Evolutionary conservation across 2,329 filamentous ascomycete genomes (phyloP).

Genomic region (Colletotrichum theobromicola): DNA sequence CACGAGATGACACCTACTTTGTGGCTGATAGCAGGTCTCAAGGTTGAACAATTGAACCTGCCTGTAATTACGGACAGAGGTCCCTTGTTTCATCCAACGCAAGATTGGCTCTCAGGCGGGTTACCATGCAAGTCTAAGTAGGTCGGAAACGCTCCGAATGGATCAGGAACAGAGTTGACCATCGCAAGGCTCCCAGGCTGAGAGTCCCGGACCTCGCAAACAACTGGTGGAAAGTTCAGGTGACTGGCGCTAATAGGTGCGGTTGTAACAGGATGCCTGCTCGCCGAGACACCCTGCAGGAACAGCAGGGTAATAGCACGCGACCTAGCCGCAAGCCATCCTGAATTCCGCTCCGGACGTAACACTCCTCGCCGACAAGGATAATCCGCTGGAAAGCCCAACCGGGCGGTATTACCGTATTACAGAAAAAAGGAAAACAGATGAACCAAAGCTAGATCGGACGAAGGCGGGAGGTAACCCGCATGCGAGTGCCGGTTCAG

Average conservation of each 20-base stretch:
- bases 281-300: not conserved
- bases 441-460: not conserved
- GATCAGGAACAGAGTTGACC: not conserved
- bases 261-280: not conserved
- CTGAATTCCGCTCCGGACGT: not conserved
- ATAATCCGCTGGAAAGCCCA: not conserved
- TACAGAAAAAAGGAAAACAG: not conserved
- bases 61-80: not conserved
- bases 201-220: not conserved
- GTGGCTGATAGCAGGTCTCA: not conserved
- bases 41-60: not conserved
- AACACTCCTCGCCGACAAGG: not conserved
- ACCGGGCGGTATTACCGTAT: not conserved
- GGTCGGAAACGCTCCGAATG: not conserved
- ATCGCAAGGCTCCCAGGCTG: not conserved
- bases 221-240: not conserved
- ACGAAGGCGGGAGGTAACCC: not conserved
- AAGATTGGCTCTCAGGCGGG: not conserved
- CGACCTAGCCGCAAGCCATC: not conserved
- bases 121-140: not conserved
- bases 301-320: not conserved
- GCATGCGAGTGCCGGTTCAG: not conserved
- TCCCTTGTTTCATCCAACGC: not conserved
- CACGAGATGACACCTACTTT: not conserved
- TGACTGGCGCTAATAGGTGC: not conserved